Evolutionary conservation across 2,329 filamentous ascomycete species (phyloP), one percentile per base, ranked within the genome.

Genomic region (Aspergillus tamarii): DNA sequence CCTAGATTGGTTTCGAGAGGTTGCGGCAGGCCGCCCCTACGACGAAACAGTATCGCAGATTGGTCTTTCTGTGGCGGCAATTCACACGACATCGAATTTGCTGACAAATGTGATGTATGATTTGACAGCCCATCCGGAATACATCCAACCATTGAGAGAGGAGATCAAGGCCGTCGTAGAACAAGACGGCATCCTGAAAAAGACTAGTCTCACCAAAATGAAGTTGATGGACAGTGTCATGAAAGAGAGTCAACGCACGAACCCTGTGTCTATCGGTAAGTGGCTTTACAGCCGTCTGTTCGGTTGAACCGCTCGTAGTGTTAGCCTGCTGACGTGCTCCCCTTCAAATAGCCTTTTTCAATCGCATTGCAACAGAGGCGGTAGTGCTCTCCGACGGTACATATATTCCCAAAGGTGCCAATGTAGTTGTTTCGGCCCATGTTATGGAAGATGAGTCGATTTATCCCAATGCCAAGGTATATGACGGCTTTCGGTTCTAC

Each of bases 101-200:
- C 32, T 75, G 9, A 83, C 82, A 1, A 83, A 86, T 78, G 63
- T 82, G 61, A 79, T 89, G 55, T 87, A 84, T 69, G 83, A 85
- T 61, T 71, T 89, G 4, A 82, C 81, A 0, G 78, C 82, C 4
- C 73, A 83, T 39, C 85, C 84, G 0, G 82, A 87, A 34, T 78
- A 84, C 66, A 73, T 85, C 39, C 76, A 83, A 6, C 79, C 82
- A 12, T 73, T 88, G 1, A 82, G 86, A 1, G 78, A 84, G 23
- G 86, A 89, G 66, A 82, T 84, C 8, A 68, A 75, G 3, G 73
- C 76, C 1, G 76, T 83, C 7, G 70, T 85, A 21, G 73, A 77
- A 34, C 74, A 77, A 2, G 80, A 82, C 8, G 76, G 77, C 4
- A 78, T 77, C 10, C 59, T 72, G 61, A 73, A 71, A 54, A 77